phyloP scores from a whole-genome alignment of 768 basidiomycete species.

The Tubosaeta brunneosetosa region DNA sequence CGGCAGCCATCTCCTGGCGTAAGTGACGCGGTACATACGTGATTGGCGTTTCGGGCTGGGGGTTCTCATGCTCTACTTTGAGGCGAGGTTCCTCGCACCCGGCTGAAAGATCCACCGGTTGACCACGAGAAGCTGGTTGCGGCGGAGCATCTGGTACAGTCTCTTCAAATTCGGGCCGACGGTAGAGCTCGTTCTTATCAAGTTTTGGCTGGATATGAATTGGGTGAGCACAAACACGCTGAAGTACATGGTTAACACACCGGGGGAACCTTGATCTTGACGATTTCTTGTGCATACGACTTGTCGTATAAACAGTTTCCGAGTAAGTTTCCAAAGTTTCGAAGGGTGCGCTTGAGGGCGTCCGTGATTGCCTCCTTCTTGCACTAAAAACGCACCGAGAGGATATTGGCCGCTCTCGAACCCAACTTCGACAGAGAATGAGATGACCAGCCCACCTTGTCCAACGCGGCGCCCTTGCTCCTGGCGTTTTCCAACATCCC shows the following conservation, averaged over 20 bases:
- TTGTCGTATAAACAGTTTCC: constrained; percentile 99
- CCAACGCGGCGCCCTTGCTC: constrained; percentile 79
- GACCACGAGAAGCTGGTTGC: not conserved
- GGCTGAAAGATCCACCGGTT: not conserved
- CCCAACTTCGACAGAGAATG: not conserved
- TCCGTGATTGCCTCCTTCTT: constrained; percentile 99
- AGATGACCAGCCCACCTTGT: constrained; percentile 65
- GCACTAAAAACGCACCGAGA: constrained; percentile 48
- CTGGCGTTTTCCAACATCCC: constrained; percentile 82
- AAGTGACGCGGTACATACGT: constrained; percentile 40
- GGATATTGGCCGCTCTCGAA: constrained; percentile 2
- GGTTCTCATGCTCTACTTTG: constrained; percentile 17
- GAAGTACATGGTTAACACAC: constrained; percentile 42
- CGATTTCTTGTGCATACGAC: constrained; percentile 74
- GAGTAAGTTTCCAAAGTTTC: constrained; percentile 90
- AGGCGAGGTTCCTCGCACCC: constrained; percentile 1
- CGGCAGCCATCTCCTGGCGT: constrained; percentile 25
- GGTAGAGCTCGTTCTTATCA: constrained; percentile 60
- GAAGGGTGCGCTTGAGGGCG: constrained; percentile 82
- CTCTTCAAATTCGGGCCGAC: constrained; percentile 66
- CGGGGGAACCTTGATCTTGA: constrained; percentile 80
- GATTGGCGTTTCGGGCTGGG: constrained; percentile 16
- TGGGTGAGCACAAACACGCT: not conserved
- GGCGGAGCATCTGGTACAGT: constrained; percentile 26
- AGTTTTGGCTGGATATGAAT: constrained; percentile 51